These are phyloP conservation scores for Verticillium isaacii DNA, from an alignment of 2,329 filamentous ascomycete species.

Conservation along the genomic window DNA sequence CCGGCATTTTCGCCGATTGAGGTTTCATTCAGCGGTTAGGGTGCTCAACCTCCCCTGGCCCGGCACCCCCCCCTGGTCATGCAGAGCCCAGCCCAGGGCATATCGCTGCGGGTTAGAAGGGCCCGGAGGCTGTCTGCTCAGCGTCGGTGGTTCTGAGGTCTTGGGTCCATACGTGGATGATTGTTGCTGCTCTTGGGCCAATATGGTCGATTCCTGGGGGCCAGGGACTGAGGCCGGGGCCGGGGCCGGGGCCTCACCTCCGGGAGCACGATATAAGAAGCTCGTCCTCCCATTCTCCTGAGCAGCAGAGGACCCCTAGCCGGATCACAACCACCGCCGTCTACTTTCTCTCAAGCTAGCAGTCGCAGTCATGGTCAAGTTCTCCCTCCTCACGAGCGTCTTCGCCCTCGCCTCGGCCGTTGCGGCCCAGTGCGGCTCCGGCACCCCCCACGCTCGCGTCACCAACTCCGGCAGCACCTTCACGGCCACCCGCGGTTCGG, in stretches of 20 bases:
- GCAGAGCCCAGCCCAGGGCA: not conserved
- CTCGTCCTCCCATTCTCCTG: not conserved
- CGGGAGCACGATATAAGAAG: not conserved
- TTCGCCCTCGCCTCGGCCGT: slow-evolving; percentile 33
- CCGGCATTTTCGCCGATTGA: not conserved
- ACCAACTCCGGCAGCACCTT: slow-evolving; percentile 40
- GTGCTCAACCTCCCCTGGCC: not conserved
- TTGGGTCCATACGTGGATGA: not conserved
- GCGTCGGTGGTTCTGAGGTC: not conserved
- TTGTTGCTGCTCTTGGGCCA: not conserved
- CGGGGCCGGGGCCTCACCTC: not conserved
- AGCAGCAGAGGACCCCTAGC: not conserved
- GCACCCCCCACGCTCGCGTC: slow-evolving; percentile 38
- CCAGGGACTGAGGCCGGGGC: not conserved
- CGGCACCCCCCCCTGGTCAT: not conserved
- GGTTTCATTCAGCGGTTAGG: not conserved
- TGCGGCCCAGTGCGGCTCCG: slow-evolving; percentile 42
- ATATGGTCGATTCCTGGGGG: not conserved
- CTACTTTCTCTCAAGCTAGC: not conserved
- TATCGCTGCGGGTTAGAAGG: not conserved
- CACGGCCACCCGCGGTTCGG: slow-evolving; percentile 37
- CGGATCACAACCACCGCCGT: not conserved
- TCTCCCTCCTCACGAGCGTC: slow-evolving; percentile 6
- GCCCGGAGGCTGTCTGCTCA: not conserved
- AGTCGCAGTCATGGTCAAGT: slow-evolving; percentile 13